These are phyloP conservation scores for Cochlearia excelsa DNA, from an alignment of 345 rosid genomes.

Conservation along the genomic window DNA sequence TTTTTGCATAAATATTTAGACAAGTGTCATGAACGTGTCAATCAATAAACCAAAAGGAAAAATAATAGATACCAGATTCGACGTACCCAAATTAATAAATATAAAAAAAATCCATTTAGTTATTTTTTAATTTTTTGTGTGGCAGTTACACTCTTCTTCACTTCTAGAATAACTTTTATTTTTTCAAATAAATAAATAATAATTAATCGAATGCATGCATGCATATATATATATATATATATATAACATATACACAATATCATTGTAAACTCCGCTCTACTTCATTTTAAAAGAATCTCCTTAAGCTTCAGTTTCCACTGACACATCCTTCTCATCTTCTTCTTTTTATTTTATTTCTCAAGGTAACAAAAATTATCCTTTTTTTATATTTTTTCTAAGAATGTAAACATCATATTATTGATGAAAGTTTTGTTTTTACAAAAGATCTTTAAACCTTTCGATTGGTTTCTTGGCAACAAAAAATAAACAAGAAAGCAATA, in stretches of 20 bases:
- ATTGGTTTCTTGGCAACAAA: too few relatives aligned
- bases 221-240: constrained; percentile 24
- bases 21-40: constrained; percentile 40
- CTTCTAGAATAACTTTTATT: not conserved
- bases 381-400: too few relatives aligned
- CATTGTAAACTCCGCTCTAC: constrained; percentile 38
- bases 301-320: constrained; percentile 33
- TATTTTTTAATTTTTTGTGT: not conserved
- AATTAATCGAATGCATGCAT: constrained; percentile 28
- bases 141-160: constrained; percentile 32
- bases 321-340: constrained; percentile 20
- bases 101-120: not conserved
- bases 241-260: not conserved
- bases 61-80: constrained; percentile 33
- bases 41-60: constrained; percentile 16
- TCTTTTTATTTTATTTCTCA: constrained; percentile 3
- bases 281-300: constrained; percentile 29
- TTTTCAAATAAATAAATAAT: not conserved
- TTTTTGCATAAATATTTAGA: constrained; percentile 22
- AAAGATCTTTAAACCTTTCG: too few relatives aligned
- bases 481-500: too few relatives aligned
- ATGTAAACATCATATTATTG: too few relatives aligned
- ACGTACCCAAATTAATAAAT: constrained; percentile 31
- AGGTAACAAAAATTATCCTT: constrained; percentile 22
- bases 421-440: too few relatives aligned